Evolutionary conservation across 192 early-diverging fungal species (phyloP), one percentile per base, ranked within the genome.

Genomic region (Lobosporangium transversale): DNA sequence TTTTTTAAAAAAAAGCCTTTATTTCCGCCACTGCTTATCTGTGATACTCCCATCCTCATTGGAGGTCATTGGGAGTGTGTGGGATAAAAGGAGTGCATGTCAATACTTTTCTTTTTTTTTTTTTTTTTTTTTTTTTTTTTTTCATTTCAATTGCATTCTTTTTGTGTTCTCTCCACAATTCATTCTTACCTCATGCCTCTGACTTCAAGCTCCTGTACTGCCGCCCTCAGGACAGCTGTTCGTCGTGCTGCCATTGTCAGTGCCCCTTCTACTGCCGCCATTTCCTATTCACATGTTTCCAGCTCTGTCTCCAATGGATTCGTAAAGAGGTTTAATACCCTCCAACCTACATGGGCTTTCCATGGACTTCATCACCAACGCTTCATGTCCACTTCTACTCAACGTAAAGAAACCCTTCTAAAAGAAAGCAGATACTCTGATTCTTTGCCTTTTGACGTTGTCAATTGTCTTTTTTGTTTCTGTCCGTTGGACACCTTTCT

Each of bases 281-380:
- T n/a, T n/a, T 4, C 42, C 35, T 31, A 37, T 43, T 7, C 45
- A n/a, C 7, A 44, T 47, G 57, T 48, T 32, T 52, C 27, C 36
- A 51, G 14, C 26, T 33, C 48, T 24, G 29, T 53, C 30, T 29
- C 30, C 27, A 53, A 32, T 6, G 4, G 27, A 50, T 26, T 4
- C 8, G 48, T 21, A 26, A 7, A 62, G 18, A 18, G 40, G 37
- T 14, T 31, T 29, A 12, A 2, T 40, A 24, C 35, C 37, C 24
- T 32, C n/a, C 1, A 49, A 11, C 45, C 12, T 18, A 33, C 29
- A 18, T 29, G 30, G 26, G 58, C 29, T 11, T 48, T 47, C 29
- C 60, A 62, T 11, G 60, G 60, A 9, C 60, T 52, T 27, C 60
- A 62, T 29, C 48, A 62, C 36, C 60, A 62, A 31, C 60, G 60